These are phyloP conservation scores for Smittium mucronatum DNA, from an alignment of 371 early-diverging fungal genomes.

Conservation along the genomic window DNA sequence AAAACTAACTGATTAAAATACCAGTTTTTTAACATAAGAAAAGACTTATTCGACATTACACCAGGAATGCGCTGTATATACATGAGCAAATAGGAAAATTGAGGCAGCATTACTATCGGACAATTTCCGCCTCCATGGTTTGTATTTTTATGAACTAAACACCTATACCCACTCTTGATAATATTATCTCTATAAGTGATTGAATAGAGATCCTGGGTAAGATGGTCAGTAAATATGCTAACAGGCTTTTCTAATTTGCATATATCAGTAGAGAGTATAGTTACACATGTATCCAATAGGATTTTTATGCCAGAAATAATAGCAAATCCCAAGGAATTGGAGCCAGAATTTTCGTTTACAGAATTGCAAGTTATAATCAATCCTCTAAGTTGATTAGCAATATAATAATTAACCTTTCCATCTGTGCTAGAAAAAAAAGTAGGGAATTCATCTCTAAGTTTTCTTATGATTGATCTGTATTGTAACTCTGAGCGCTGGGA, in stretches of 20 bases:
- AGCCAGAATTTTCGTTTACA: neutral
- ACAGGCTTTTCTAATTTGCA: neutral
- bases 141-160: neutral
- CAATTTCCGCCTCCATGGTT: neutral
- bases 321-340: neutral
- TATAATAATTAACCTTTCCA: neutral
- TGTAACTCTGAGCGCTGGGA: neutral
- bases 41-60: neutral
- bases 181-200: neutral
- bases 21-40: neutral
- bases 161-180: neutral
- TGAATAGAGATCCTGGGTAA: neutral
- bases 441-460: neutral
- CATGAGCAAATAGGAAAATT: neutral
- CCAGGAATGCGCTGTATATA: neutral
- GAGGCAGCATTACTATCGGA: conserved; percentile 1
- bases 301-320: neutral
- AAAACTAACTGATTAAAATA: neutral
- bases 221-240: neutral
- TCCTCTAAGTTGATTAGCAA: neutral
- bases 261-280: neutral
- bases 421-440: neutral
- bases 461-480: neutral
- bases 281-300: neutral
- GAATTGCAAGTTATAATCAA: neutral